Percentiles rank a stretch among this genome's conserved stretches.
Evolutionary conservation across 2,329 filamentous ascomycete genomes (phyloP).

Genomic region (Orbilia quercus): DNA sequence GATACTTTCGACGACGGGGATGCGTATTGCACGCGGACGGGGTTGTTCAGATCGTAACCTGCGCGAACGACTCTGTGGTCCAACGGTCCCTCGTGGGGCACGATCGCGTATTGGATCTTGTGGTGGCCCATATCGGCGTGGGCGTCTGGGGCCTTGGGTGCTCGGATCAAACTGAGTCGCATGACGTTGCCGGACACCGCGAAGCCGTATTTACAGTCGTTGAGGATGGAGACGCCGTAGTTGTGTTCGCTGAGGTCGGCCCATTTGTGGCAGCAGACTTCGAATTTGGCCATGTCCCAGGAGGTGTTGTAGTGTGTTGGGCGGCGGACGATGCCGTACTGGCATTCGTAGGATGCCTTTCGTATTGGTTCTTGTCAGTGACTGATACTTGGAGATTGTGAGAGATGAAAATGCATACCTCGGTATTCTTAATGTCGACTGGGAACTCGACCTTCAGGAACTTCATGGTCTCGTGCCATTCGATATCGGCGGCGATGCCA

Average conservation of each 20-base stretch:
- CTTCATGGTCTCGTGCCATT: conserved; percentile 97
- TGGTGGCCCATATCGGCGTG: conserved; percentile 95
- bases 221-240: conserved; percentile 91
- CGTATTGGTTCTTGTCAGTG: neutral
- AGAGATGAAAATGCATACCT: conserved; percentile 72
- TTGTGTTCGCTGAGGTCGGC: conserved; percentile 88
- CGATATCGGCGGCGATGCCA: conserved; percentile 84
- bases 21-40: conserved; percentile 69
- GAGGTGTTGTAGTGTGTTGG: conserved; percentile 98
- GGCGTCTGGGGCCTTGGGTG: conserved; percentile 90
- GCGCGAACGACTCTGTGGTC: conserved; percentile 80
- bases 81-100: conserved; percentile 81
- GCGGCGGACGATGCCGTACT: conserved; percentile 86
- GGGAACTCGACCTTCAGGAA: conserved; percentile 99
- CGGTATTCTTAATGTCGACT: conserved; percentile 87
- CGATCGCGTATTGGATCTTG: conserved; percentile 86
- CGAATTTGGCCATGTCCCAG: conserved; percentile 98
- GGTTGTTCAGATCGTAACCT: conserved; percentile 90
- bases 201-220: conserved; percentile 96
- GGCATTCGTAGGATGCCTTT: conserved; percentile 78
- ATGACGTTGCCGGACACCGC: conserved; percentile 88
- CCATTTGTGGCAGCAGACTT: conserved; percentile 95
- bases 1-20: conserved; percentile 5
- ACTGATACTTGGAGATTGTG: neutral
- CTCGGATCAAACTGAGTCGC: conserved; percentile 85